A percentile compares a stretch with the other conserved stretches of the same genome.
Conservation (phyloP, 2,329 filamentous ascomycete genomes). For the Sporothrix schenckii region DNA sequence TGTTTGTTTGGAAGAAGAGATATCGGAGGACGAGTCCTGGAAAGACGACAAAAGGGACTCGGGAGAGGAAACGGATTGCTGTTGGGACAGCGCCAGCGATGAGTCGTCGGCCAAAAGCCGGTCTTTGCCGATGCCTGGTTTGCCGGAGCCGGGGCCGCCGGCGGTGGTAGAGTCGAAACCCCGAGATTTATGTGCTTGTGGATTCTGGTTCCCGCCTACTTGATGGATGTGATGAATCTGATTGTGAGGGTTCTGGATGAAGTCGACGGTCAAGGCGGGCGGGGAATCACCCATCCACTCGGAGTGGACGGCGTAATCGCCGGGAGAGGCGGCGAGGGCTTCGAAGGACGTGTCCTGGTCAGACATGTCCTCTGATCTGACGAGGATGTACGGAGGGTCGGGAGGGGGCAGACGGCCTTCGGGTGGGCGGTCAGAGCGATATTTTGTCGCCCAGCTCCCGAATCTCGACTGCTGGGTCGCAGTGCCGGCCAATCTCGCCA, state of each 20-base stretch:
- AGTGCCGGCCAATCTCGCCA: neutral
- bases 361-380: slow-evolving; percentile 33
- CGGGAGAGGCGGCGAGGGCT: slow-evolving; percentile 37
- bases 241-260: slow-evolving; percentile 35
- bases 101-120: slow-evolving; percentile 33
- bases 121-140: slow-evolving; percentile 22
- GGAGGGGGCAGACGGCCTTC: neutral
- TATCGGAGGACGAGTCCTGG: slow-evolving; percentile 56
- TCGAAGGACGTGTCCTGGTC: slow-evolving; percentile 36
- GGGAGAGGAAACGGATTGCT: slow-evolving; percentile 34
- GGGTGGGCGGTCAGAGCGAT: slow-evolving; percentile 13
- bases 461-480: neutral
- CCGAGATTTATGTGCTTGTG: neutral
- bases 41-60: slow-evolving; percentile 42
- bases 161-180: slow-evolving; percentile 21
- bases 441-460: slow-evolving; percentile 1
- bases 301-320: slow-evolving; percentile 36
- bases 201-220: slow-evolving; percentile 20
- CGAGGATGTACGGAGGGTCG: neutral
- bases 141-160: slow-evolving; percentile 6
- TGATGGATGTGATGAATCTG: slow-evolving; percentile 30
- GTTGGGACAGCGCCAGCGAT: slow-evolving; percentile 27
- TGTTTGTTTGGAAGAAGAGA: slow-evolving; percentile 47
- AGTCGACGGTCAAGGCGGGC: slow-evolving; percentile 37
- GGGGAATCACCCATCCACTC: slow-evolving; percentile 38